Evolutionary conservation across 139 green algal genomes (phyloP), one percentile per base, ranked within the genome.

Genomic region (Pleodorina starrii): DNA sequence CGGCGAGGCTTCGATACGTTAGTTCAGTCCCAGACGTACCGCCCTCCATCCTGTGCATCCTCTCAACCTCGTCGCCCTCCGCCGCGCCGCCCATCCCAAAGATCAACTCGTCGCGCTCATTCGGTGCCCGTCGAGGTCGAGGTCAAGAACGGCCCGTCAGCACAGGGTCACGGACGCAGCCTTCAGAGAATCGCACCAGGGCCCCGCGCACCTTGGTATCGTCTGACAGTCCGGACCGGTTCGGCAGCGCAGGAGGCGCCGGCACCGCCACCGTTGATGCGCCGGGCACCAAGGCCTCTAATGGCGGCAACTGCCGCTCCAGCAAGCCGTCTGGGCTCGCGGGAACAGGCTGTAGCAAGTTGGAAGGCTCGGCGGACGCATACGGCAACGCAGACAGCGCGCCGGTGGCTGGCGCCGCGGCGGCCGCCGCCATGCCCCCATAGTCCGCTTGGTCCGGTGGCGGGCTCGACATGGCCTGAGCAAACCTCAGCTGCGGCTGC

Each of bases 131-230:
- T n/a, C n/a, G n/a, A n/a, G n/a, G n/a, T n/a, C n/a, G n/a, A n/a
- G n/a, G n/a, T n/a, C n/a, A n/a, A n/a, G n/a, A n/a, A n/a, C n/a
- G n/a, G n/a, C n/a, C n/a, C n/a, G n/a, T n/a, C n/a, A n/a, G n/a
- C n/a, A n/a, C n/a, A n/a, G n/a, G n/a, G n/a, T n/a, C n/a, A n/a
- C n/a, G n/a, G n/a, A n/a, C n/a, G n/a, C n/a, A n/a, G n/a, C n/a
- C n/a, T n/a, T n/a, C n/a, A n/a, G n/a, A n/a, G n/a, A n/a, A n/a
- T n/a, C n/a, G n/a, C n/a, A n/a, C n/a, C n/a, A n/a, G n/a, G n/a
- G n/a, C n/a, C n/a, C n/a, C n/a, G n/a, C 54, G 29, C 42, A 80
- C 73, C 73, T 80, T 59, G n/a, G 76, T 84, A 48, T 84, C 76
- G 32, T 84, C 76, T 4, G 76, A 84, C 23, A 59, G 42, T 14